Conservation (phyloP, 192 early-diverging fungal genomes). For the Podila verticillata region DNA sequence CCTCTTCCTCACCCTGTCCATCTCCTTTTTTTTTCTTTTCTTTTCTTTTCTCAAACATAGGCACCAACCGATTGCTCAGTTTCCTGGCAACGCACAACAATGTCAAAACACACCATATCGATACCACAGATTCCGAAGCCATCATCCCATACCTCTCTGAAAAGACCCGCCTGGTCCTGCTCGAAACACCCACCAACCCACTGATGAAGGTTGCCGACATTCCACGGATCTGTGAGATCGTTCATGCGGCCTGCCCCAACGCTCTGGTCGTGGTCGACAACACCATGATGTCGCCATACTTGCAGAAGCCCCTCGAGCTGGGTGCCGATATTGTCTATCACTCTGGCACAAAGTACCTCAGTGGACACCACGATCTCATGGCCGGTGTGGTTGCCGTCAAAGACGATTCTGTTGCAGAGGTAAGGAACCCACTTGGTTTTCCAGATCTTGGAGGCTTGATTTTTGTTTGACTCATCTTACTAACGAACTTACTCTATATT, state of each 20-base stretch:
- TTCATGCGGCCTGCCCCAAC: conserved; percentile 78
- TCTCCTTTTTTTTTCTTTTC: conserved; percentile 52
- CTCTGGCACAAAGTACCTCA: conserved; percentile 97
- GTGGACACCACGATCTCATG: conserved; percentile 98
- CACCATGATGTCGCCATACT: conserved; percentile 98
- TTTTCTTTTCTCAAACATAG: conserved; percentile 23
- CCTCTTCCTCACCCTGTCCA: not conserved
- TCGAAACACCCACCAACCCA: conserved; percentile 98
- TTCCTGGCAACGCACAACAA: conserved; percentile 82
- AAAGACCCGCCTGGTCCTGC: conserved; percentile 85
- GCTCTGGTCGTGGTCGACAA: conserved; percentile 96
- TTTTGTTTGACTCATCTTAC: conserved; percentile 3
- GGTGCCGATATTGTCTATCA: conserved; percentile 96
- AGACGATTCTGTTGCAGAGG: conserved; percentile 76
- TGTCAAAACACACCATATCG: conserved; percentile 90
- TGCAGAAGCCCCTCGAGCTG: conserved; percentile 87
- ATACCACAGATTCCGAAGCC: conserved; percentile 77
- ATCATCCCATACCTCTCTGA: conserved; percentile 73
- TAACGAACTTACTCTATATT: not conserved
- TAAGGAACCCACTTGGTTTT: conserved; percentile 43
- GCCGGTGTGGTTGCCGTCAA: conserved; percentile 93
- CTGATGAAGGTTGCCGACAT: conserved; percentile 95
- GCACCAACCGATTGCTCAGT: conserved; percentile 92
- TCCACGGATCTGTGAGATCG: conserved; percentile 73
- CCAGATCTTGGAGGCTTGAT: not conserved